These are phyloP conservation scores for Fusarium avenaceum DNA, from an alignment of 2,329 filamentous ascomycete species.

Conservation along the genomic window DNA sequence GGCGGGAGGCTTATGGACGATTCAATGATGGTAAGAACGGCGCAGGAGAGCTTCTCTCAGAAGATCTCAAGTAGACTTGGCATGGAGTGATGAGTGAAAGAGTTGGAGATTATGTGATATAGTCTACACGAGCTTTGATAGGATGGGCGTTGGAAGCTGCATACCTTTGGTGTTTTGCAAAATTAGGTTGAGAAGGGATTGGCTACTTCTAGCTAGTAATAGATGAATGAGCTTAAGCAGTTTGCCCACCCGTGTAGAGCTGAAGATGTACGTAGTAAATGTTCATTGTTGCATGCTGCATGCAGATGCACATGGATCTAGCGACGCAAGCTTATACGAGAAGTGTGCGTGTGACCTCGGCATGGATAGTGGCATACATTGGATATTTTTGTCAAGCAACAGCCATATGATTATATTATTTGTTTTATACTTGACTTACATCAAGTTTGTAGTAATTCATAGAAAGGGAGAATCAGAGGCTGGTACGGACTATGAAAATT, in stretches of 20 bases:
- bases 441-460: background rate
- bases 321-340: conserved; percentile 4
- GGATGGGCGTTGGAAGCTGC: conserved; percentile 37
- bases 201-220: conserved; percentile 5
- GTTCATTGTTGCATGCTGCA: background rate
- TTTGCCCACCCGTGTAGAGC: background rate
- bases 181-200: conserved; percentile 1
- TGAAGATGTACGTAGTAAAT: background rate
- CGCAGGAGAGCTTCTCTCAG: conserved; percentile 35
- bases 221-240: conserved; percentile 1
- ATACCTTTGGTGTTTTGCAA: conserved; percentile 33
- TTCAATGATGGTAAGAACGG: conserved; percentile 41
- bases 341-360: background rate
- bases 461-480: background rate
- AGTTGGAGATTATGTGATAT: conserved; percentile 15
- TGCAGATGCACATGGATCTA: conserved; percentile 7
- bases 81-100: background rate
- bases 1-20: conserved; percentile 52
- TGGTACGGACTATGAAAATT: background rate
- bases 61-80: conserved; percentile 50
- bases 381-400: background rate
- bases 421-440: background rate
- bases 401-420: background rate
- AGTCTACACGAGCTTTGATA: conserved; percentile 10
- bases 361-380: background rate